Base-by-base conservation (phyloP, 306 rosid species). In the Vigna angularis region DNA sequence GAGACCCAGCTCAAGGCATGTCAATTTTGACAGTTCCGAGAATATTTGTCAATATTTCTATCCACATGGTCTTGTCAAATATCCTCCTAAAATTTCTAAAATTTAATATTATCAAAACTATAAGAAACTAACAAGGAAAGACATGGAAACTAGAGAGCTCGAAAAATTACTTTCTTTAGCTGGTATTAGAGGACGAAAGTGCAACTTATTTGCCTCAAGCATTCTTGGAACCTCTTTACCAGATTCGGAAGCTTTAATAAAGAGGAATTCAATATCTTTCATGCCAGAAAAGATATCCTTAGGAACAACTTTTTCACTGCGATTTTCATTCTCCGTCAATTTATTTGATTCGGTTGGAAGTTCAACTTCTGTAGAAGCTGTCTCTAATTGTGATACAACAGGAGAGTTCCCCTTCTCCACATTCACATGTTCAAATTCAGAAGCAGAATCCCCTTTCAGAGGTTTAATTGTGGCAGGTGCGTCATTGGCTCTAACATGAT, bases 151-250 rank as follows among this genome's bases (percentile, higher is more conserved):
- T 12, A 73, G 73, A 67, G 81, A 80, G 87, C 38, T 30, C 74
- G 74, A 77, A 55, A 83, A 58, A 80, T 79, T 91, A 93, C 98
- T 88, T 88, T 87, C 89, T 87, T 89, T 90, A 28, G 73, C 91
- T 0, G 51, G 87, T 30, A 90, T 75, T 50, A 91, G 80, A 47
- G 96, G 97, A 77, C 92, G 96, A 51, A 94, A 89, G 66, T 91
- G 93, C 67, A 90, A 85, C 73, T 91, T 91, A 83, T 93, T 91
- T 70, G 98, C 97, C 81, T 90, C 97, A 74, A 91, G 98, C 98
- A 94, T 91, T 84, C 90, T 87, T 22, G 96, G 98, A 84, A 93
- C 90, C 83, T 90, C 98, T 91, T 85, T 86, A 32, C 97, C 94
- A 49, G 94, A 83, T 24, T 94, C 96, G 8, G 93, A 89, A 63